A percentile compares a stretch with the other conserved stretches of the same genome.
These are phyloP conservation scores for Neonectria magnoliae DNA, from an alignment of 2,329 filamentous ascomycete species.

Conservation along the genomic window DNA sequence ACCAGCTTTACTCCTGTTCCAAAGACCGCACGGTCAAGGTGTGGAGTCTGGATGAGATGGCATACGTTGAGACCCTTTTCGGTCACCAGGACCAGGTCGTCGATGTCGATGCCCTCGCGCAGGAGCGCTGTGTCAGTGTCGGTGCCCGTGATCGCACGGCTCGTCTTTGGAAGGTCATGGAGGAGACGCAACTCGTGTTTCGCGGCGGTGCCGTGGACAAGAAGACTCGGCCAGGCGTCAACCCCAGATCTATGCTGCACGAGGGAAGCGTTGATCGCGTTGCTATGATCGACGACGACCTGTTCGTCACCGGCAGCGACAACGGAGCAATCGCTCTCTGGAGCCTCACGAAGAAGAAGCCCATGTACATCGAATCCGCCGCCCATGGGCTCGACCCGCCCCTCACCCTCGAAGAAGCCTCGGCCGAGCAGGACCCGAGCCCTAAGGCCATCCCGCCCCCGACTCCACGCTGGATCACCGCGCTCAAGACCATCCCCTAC, in stretches of 20 bases:
- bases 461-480: constrained; percentile 89
- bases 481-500: constrained; percentile 85
- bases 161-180: constrained; percentile 93
- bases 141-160: constrained; percentile 92
- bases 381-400: constrained; percentile 87
- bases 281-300: constrained; percentile 86
- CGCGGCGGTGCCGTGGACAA: constrained; percentile 78
- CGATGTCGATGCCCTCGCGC: constrained; percentile 82
- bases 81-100: constrained; percentile 93
- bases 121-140: constrained; percentile 91
- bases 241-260: constrained; percentile 65
- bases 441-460: constrained; percentile 68
- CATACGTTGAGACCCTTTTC: constrained; percentile 95
- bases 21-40: constrained; percentile 95
- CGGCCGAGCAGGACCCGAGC: constrained; percentile 74
- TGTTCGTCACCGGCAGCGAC: constrained; percentile 93
- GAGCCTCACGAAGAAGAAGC: constrained; percentile 94
- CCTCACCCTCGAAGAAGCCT: constrained; percentile 73
- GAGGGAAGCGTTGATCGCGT: constrained; percentile 93
- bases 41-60: constrained; percentile 91
- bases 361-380: constrained; percentile 79
- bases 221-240: constrained; percentile 54
- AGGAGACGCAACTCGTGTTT: constrained; percentile 96
- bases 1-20: constrained; percentile 91
- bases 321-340: constrained; percentile 88